Percentiles rank a stretch among this genome's conserved stretches.
Evolutionary conservation across 192 early-diverging fungal species (phyloP).

Genomic region (Entomortierella lignicola): DNA sequence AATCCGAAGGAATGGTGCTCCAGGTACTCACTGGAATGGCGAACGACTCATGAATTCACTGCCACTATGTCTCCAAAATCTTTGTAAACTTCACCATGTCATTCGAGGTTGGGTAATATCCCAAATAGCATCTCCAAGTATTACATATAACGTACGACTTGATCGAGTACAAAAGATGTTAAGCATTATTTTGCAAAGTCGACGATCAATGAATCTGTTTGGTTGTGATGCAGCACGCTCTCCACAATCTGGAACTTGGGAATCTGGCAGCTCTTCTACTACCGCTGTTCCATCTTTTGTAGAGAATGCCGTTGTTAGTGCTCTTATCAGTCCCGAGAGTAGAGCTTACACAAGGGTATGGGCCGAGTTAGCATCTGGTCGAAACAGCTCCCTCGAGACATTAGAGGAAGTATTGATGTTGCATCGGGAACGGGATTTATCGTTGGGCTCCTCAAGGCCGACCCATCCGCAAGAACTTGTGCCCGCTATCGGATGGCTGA

Average conservation of each 20-base stretch:
- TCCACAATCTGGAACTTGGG: background rate
- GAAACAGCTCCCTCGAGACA: slow-evolving; percentile 67
- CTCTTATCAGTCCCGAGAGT: slow-evolving; percentile 77
- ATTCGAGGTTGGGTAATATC: slow-evolving; percentile 77
- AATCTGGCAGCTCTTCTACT: background rate
- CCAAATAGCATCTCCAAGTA: slow-evolving; percentile 62
- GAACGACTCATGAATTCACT: slow-evolving; percentile 66
- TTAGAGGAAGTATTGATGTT: slow-evolving; percentile 52
- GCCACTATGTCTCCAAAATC: slow-evolving; percentile 72
- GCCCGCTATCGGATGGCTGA: slow-evolving; percentile 78
- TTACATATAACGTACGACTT: slow-evolving; percentile 64
- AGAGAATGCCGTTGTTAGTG: slow-evolving; percentile 74
- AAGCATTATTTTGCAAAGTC: slow-evolving; percentile 67
- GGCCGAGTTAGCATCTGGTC: slow-evolving; percentile 67
- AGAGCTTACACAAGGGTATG: slow-evolving; percentile 73
- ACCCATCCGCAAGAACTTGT: slow-evolving; percentile 57
- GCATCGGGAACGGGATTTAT: background rate
- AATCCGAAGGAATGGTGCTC: slow-evolving; percentile 59
- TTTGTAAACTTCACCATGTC: slow-evolving; percentile 73
- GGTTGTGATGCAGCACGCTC: slow-evolving; percentile 11
- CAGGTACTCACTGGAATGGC: slow-evolving; percentile 60
- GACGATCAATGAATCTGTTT: slow-evolving; percentile 44
- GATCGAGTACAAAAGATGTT: slow-evolving; percentile 70
- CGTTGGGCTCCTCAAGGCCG: background rate
- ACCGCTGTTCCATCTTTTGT: slow-evolving; percentile 73